A percentile compares a stretch with the other conserved stretches of the same genome.
Evolutionary conservation across 2,329 filamentous ascomycete genomes (phyloP).

Genomic region (Claviceps humidiphila): DNA sequence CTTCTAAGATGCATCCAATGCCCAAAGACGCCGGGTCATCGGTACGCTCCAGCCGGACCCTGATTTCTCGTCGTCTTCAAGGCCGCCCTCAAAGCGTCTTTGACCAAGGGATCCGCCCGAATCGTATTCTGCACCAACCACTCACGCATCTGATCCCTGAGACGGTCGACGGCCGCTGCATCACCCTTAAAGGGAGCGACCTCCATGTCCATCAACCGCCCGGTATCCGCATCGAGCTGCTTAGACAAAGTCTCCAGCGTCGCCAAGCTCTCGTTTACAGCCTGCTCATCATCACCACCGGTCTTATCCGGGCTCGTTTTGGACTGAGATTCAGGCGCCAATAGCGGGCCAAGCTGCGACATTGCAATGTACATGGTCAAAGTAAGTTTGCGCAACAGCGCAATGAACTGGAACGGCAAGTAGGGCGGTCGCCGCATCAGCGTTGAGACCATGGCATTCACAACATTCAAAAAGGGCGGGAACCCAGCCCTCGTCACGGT

Average conservation of each 20-base stretch:
- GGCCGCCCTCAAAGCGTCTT: slow-evolving; percentile 59
- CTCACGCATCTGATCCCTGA: slow-evolving; percentile 60
- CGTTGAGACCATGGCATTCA: slow-evolving; percentile 31
- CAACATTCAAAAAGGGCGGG: slow-evolving; percentile 29
- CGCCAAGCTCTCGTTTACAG: slow-evolving; percentile 37
- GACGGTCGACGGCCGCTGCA: slow-evolving; percentile 42
- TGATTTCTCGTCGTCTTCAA: slow-evolving; percentile 49
- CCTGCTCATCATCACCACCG: slow-evolving; percentile 30
- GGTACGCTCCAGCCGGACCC: slow-evolving; percentile 47
- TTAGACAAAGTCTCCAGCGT: slow-evolving; percentile 48
- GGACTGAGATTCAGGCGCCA: slow-evolving; percentile 29
- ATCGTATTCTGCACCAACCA: slow-evolving; percentile 84
- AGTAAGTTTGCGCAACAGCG: slow-evolving; percentile 60
- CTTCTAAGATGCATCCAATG: too few species aligned
- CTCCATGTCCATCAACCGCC: slow-evolving; percentile 61
- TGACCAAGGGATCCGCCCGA: slow-evolving; percentile 65
- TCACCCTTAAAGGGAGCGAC: slow-evolving; percentile 72
- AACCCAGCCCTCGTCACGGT: slow-evolving; percentile 40
- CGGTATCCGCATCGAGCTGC: slow-evolving; percentile 54
- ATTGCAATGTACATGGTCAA: slow-evolving; percentile 75
- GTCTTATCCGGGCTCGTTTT: slow-evolving; percentile 10
- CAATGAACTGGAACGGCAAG: slow-evolving; percentile 74
- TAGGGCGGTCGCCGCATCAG: slow-evolving; percentile 42
- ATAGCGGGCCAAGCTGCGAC: slow-evolving; percentile 62
- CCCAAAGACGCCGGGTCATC: slow-evolving; percentile 13